Conservation (phyloP, 768 basidiomycete genomes). For the Ramaria rubella region DNA sequence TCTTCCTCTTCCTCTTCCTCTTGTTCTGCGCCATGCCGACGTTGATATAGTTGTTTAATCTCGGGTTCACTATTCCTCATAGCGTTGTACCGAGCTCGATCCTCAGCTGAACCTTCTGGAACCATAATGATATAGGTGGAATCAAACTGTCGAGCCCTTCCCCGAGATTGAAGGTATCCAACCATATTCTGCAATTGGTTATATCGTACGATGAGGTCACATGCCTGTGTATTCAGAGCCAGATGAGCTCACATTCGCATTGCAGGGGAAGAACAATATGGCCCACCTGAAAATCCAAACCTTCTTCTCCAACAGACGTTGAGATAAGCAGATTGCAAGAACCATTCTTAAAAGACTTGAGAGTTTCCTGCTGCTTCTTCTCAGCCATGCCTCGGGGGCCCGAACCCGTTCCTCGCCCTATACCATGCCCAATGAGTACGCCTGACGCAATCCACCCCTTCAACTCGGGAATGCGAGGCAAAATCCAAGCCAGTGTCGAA, state of each 20-base stretch:
- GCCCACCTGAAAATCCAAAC: conserved; percentile 78
- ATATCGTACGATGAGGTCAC: conserved; percentile 82
- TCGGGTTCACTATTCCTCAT: conserved; percentile 58
- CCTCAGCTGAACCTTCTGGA: conserved; percentile 47
- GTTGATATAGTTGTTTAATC: conserved; percentile 56
- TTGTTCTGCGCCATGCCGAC: conserved; percentile 23
- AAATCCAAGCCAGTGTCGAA: conserved; percentile 54
- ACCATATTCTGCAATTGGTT: conserved; percentile 78
- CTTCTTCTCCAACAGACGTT: conserved; percentile 87
- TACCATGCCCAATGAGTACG: conserved; percentile 67
- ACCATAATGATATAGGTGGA: conserved; percentile 83
- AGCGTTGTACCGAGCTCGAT: conserved; percentile 50
- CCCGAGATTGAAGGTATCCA: conserved; percentile 84
- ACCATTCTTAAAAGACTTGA: conserved; percentile 58
- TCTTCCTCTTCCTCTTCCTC: conserved; percentile 39
- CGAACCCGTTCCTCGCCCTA: conserved; percentile 31
- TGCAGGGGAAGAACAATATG: neutral
- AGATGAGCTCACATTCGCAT: neutral
- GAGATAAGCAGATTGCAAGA: conserved; percentile 69
- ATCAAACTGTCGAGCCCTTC: conserved; percentile 68
- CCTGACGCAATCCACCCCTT: conserved; percentile 51
- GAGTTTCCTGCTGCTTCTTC: conserved; percentile 49
- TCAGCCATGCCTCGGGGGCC: conserved; percentile 46
- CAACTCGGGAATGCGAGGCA: conserved; percentile 55
- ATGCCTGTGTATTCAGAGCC: conserved; percentile 44